A percentile compares a stretch with the other conserved stretches of the same genome.
Evolutionary conservation across 805 yeast genomes (phyloP).

Genomic region (Scheffersomyces ergatensis): DNA sequence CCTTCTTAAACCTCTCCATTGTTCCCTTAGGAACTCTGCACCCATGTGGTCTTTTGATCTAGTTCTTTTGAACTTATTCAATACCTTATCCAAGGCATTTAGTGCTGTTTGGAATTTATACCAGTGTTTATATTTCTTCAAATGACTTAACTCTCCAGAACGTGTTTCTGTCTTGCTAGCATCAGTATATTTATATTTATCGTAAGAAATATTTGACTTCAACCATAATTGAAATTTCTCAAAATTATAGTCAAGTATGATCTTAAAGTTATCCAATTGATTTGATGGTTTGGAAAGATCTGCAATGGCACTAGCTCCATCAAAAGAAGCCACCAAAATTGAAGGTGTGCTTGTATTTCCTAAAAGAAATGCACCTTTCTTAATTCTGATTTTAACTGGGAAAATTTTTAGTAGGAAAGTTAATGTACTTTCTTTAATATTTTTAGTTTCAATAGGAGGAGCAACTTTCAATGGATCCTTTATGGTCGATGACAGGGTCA

Average conservation of each 20-base stretch:
- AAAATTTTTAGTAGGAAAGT: slow-evolving; percentile 32
- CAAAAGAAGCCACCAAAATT: slow-evolving; percentile 60
- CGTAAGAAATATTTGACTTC: slow-evolving; percentile 69
- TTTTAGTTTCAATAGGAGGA: background rate
- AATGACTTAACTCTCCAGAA: slow-evolving; percentile 5
- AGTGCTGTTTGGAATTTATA: slow-evolving; percentile 18
- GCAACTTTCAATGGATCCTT: background rate
- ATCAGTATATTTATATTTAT: slow-evolving; percentile 14
- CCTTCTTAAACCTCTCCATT: slow-evolving; percentile 77
- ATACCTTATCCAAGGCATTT: slow-evolving; percentile 5
- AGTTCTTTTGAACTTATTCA: slow-evolving; percentile 6
- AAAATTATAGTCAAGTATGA: slow-evolving; percentile 42
- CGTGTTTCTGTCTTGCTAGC: slow-evolving; percentile 2
- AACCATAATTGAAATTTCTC: slow-evolving; percentile 57
- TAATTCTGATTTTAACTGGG: slow-evolving; percentile 63
- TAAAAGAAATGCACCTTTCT: slow-evolving; percentile 68
- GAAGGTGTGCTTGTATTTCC: slow-evolving; percentile 83
- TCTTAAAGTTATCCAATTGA: slow-evolving; percentile 54
- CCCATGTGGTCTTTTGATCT: background rate
- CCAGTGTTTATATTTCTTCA: slow-evolving; percentile 19
- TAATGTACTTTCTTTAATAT: slow-evolving; percentile 5
- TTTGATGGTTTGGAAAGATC: slow-evolving; percentile 53
- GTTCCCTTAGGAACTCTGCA: background rate
- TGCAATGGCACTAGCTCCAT: slow-evolving; percentile 49
- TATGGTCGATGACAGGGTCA: slow-evolving; percentile 1